phyloP scores from a whole-genome alignment of 768 basidiomycete species.

The Trametes gibbosa region DNA sequence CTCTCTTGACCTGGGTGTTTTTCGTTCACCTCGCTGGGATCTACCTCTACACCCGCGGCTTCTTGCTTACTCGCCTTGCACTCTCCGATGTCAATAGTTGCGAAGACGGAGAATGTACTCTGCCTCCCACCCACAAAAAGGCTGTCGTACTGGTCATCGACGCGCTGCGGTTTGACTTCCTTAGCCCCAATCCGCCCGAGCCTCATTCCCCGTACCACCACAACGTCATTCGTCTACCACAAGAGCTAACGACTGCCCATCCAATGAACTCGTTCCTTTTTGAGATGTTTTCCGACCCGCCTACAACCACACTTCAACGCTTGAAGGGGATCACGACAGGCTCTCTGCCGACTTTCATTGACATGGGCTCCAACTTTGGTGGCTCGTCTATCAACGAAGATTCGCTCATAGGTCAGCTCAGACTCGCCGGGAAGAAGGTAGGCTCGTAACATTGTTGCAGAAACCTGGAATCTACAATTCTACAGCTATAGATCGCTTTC shows the following conservation, averaged over 20 bases:
- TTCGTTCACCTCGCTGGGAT: slow-evolving; percentile 75
- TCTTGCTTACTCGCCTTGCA: slow-evolving; percentile 78
- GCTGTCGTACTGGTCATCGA: slow-evolving; percentile 89
- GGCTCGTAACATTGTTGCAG: slow-evolving; percentile 18
- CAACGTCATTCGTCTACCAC: slow-evolving; percentile 76
- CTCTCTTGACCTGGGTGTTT: slow-evolving; percentile 52
- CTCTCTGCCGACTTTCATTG: slow-evolving; percentile 92
- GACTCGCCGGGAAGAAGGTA: slow-evolving; percentile 58
- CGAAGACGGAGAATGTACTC: slow-evolving; percentile 39
- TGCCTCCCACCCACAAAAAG: slow-evolving; percentile 68
- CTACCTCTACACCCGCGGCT: slow-evolving; percentile 89
- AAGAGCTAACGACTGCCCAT: slow-evolving; percentile 56
- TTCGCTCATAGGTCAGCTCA: slow-evolving; percentile 76
- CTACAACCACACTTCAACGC: slow-evolving; percentile 91
- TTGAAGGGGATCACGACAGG: slow-evolving; percentile 96
- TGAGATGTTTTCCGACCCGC: slow-evolving; percentile 90
- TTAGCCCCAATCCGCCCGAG: slow-evolving; percentile 65
- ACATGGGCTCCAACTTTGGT: slow-evolving; percentile 91
- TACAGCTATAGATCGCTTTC: slow-evolving; percentile 63
- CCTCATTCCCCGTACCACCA: slow-evolving; percentile 73
- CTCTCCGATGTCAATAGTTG: slow-evolving; percentile 56
- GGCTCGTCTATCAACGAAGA: slow-evolving; percentile 86
- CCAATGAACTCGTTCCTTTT: slow-evolving; percentile 83
- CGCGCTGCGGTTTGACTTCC: slow-evolving; percentile 90
- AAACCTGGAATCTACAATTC: slow-evolving; percentile 15